These are phyloP conservation scores for Pneumocystis murina DNA, from an alignment of 1,139 yeast species.

Conservation along the genomic window DNA sequence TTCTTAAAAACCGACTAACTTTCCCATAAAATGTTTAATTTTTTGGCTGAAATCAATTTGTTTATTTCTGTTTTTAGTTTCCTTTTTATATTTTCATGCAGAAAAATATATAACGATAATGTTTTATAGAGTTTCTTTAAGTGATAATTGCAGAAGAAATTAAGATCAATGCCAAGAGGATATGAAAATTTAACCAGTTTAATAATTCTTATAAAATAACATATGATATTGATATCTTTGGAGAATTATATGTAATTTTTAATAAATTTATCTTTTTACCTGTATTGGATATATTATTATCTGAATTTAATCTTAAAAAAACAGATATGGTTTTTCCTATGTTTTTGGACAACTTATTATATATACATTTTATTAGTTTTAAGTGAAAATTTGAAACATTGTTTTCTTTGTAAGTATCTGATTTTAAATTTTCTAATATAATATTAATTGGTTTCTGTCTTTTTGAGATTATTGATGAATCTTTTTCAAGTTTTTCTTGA, in stretches of 20 bases:
- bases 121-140: background rate
- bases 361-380: background rate
- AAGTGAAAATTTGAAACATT: background rate
- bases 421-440: background rate
- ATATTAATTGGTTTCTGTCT: background rate
- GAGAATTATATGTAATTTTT: background rate
- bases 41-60: background rate
- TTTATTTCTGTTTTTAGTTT: background rate
- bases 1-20: background rate
- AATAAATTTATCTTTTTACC: background rate
- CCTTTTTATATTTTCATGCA: background rate
- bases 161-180: background rate
- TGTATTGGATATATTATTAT: background rate
- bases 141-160: background rate
- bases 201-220: background rate
- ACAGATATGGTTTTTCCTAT: background rate
- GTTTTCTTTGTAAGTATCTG: background rate
- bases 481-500: background rate
- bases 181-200: background rate
- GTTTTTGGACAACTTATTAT: background rate
- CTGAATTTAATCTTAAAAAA: background rate
- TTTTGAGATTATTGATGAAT: background rate
- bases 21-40: background rate
- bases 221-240: background rate
- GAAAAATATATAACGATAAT: background rate